These are phyloP conservation scores for Cryptosporidium sp. DNA, from an alignment of 169 alveolate species.

Conservation along the genomic window DNA sequence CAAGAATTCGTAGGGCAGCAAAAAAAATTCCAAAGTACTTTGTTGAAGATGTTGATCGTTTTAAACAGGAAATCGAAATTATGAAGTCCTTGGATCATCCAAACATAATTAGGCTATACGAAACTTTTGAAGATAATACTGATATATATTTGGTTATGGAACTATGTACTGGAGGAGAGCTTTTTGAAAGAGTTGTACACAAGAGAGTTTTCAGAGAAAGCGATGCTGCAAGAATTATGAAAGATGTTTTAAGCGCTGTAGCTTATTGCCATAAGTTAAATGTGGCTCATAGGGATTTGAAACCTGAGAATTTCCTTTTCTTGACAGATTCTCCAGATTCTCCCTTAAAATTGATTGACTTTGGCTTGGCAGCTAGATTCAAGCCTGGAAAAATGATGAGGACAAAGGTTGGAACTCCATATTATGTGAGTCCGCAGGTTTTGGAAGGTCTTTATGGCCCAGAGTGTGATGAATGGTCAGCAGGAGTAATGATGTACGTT, in stretches of 20 bases:
- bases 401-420: conserved; percentile 89
- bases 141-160: conserved; percentile 88
- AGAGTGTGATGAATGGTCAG: conserved; percentile 93
- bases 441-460: conserved; percentile 80
- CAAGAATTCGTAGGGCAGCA: conserved; percentile 82
- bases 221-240: conserved; percentile 84
- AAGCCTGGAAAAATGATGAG: conserved; percentile 81
- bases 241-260: conserved; percentile 80
- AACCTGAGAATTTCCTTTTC: conserved; percentile 87
- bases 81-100: conserved; percentile 94
- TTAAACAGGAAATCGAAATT: conserved; percentile 86
- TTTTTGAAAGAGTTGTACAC: conserved; percentile 86
- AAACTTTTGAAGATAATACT: conserved; percentile 88
- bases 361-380: conserved; percentile 89
- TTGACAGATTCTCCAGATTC: conserved; percentile 81
- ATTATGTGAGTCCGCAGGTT: conserved; percentile 92
- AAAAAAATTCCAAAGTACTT: conserved; percentile 82
- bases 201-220: conserved; percentile 88
- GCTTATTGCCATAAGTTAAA: conserved; percentile 75
- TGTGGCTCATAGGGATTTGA: conserved; percentile 85
- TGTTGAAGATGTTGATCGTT: conserved; percentile 81
- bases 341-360: conserved; percentile 89
- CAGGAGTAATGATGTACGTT: conserved; percentile 90
- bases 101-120: conserved; percentile 92
- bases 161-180: conserved; percentile 91